These are phyloP conservation scores for Kondoa malvinella DNA, from an alignment of 768 basidiomycete species.

Conservation along the genomic window DNA sequence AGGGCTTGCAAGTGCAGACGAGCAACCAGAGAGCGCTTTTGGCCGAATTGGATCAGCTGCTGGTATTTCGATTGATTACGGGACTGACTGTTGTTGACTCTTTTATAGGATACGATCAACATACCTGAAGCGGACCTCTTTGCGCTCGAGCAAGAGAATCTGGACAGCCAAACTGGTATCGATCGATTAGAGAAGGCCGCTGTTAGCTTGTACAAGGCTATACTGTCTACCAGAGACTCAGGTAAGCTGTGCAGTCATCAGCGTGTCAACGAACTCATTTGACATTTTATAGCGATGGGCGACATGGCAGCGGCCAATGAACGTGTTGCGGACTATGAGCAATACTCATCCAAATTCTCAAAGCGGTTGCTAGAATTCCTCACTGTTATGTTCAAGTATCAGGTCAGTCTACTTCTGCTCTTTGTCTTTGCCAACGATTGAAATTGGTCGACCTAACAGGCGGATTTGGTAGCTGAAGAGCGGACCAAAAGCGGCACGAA, in stretches of 20 bases:
- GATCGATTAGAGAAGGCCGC: slow-evolving; percentile 63
- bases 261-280: background rate
- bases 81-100: background rate
- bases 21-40: slow-evolving; percentile 81
- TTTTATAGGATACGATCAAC: slow-evolving; percentile 69
- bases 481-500: slow-evolving; percentile 7
- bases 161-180: slow-evolving; percentile 62
- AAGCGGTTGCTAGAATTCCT: slow-evolving; percentile 78
- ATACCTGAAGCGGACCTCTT: slow-evolving; percentile 62
- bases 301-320: slow-evolving; percentile 98
- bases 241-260: slow-evolving; percentile 37
- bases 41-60: slow-evolving; percentile 65
- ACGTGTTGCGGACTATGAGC: slow-evolving; percentile 72
- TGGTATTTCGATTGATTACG: slow-evolving; percentile 39
- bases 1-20: slow-evolving; percentile 90
- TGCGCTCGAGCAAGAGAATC: slow-evolving; percentile 69
- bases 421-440: background rate
- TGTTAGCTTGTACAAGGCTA: slow-evolving; percentile 79
- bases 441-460: slow-evolving; percentile 33
- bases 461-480: slow-evolving; percentile 51
- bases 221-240: slow-evolving; percentile 74
- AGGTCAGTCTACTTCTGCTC: slow-evolving; percentile 38
- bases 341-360: slow-evolving; percentile 80
- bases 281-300: slow-evolving; percentile 28
- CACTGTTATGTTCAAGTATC: slow-evolving; percentile 76